Base-by-base conservation (phyloP, 352 stramenopile genomes). In the Globisporangium radiosum region DNA sequence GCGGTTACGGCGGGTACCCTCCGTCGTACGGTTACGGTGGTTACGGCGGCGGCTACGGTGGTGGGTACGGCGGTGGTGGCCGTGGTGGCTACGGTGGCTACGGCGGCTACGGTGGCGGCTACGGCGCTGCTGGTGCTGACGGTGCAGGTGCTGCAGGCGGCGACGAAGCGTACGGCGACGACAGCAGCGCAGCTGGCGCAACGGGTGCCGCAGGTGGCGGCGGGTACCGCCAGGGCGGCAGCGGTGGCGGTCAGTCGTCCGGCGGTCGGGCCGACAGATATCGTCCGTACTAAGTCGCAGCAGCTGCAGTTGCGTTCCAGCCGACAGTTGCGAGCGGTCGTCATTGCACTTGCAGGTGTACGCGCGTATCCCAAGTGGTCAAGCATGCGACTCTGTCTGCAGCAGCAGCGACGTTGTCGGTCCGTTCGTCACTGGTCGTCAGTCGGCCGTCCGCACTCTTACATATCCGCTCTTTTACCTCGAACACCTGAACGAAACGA, bases 261-360 rank as follows among this genome's bases (percentile, higher is more conserved):
- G 75, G 76, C 47, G 77, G 77, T 38, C 75, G 81, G 57, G 89
- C 84, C 66, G 84, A 93, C 33, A 75, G 84, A 75, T 93, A 93
- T 72, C 84, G 84, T 62, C 84, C 84, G 52, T 93, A 93, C 70
- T 93, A 78, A 87, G 56, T 52, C 58, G 33, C 0, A 33, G 25
- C 25, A 33, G 25, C 25, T 3, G 25, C 25, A 33, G 25, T 25
- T 25, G 19, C 19, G 19, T 25, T 25, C 19, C 19, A 25, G 19
- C 19, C 25, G 2, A 3, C 25, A 33, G 25, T 33, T 33, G 25
- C 25, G 25, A 33, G 25, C 25, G 25, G 25, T 33, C 25, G 25
- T 33, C 25, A 33, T 33, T 33, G 25, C 25, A 33, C 2, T 33
- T 33, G 25, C 25, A 33, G 25, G 25, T 33, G 1, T 2, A 33